Conservation (phyloP, 208 protist species). For the Crithidia bombi region DNA sequence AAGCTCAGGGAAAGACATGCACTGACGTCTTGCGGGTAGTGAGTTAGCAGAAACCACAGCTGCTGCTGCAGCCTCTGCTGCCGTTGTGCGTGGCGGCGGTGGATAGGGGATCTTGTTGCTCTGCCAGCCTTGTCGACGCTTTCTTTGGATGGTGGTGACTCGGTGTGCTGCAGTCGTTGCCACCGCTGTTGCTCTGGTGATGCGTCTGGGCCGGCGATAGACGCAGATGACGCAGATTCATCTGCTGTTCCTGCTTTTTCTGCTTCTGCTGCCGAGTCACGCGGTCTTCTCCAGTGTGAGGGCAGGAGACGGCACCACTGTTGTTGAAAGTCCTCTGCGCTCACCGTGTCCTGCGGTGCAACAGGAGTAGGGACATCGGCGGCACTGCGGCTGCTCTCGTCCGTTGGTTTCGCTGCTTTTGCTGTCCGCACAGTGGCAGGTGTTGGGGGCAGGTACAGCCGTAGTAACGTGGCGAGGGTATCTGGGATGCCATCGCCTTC, state of each 20-base stretch:
- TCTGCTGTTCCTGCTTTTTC: conserved; percentile 1
- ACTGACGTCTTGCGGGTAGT: conserved; percentile 31
- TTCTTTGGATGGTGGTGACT: no score
- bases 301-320: background rate
- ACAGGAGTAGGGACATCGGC: background rate
- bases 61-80: background rate
- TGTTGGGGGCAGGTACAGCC: no score
- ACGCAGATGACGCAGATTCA: background rate
- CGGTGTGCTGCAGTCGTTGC: no score
- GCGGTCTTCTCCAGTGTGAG: background rate
- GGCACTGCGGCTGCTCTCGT: background rate
- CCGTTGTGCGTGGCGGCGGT: background rate
- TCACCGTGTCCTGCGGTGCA: background rate
- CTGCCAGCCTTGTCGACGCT: no score
- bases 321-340: background rate
- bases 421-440: no score
- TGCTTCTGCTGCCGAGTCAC: background rate
- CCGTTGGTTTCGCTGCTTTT: no score
- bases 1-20: conserved; percentile 25
- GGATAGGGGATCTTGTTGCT: background rate
- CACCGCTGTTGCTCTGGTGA: no score
- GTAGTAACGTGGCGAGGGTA: no score
- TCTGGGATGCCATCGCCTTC: no score
- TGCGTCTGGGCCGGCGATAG: no score
- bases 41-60: conserved; percentile 18